Percentiles rank a stretch among this genome's conserved stretches.
Evolutionary conservation across 2,329 filamentous ascomycete species (phyloP).

Genomic region (Celoporthe dispersa): DNA sequence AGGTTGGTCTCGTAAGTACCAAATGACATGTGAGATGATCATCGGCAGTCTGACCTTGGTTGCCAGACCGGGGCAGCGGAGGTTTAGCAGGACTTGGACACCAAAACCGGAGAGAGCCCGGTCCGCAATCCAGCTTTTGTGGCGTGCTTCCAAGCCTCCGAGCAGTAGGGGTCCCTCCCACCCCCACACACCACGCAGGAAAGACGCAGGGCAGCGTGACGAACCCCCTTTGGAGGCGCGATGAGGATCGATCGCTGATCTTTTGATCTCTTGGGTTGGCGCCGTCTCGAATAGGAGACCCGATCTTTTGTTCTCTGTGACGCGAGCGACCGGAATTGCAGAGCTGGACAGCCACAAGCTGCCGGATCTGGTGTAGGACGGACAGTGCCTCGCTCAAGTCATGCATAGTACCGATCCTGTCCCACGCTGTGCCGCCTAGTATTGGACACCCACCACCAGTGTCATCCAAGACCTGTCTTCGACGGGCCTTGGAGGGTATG

Average conservation of each 20-base stretch:
- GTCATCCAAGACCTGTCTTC: not conserved
- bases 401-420: too few relatives aligned
- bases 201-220: not conserved
- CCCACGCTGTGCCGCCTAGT: not conserved
- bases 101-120: not conserved
- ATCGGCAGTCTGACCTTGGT: not conserved
- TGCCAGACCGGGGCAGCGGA: not conserved
- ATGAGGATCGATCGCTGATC: not conserved
- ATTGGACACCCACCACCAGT: not conserved
- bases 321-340: not conserved
- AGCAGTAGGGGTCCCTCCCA: not conserved
- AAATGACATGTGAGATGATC: not conserved
- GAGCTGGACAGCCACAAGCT: not conserved
- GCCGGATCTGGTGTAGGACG: not conserved
- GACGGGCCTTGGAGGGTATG: not conserved
- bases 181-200: not conserved
- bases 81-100: not conserved
- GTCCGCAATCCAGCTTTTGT: not conserved
- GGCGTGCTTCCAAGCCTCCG: not conserved
- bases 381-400: not conserved
- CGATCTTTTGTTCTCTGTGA: not conserved
- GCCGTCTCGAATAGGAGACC: not conserved
- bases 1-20: not conserved
- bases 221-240: too few relatives aligned
- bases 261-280: not conserved